A percentile compares a stretch with the other conserved stretches of the same genome.
Evolutionary conservation across 352 stramenopile species (phyloP).

Genomic region (Blastocystis sp.): DNA sequence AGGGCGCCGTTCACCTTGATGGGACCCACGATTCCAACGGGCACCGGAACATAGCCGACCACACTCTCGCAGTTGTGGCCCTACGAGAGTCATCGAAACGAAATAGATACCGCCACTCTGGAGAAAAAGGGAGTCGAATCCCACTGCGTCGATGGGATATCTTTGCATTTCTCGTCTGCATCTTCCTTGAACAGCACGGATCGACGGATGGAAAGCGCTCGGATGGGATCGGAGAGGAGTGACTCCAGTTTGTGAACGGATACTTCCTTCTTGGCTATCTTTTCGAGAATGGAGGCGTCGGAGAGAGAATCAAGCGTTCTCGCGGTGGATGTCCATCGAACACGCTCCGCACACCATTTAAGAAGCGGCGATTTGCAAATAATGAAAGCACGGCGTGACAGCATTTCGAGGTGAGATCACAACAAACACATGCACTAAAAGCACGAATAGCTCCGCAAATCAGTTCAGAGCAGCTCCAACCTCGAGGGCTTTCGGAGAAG

Average conservation of each 20-base stretch:
- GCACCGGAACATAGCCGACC: constrained; percentile 75
- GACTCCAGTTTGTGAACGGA: constrained; percentile 75
- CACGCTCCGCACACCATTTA: not conserved
- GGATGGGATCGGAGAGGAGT: constrained; percentile 67
- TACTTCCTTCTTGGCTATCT: constrained; percentile 58
- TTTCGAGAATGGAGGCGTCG: constrained; percentile 5
- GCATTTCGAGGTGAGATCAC: not conserved
- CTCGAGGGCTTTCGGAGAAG: no score
- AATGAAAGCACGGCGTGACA: not conserved
- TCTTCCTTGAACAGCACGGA: constrained; percentile 60
- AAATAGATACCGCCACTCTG: constrained; percentile 13
- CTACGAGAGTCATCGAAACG: constrained; percentile 58
- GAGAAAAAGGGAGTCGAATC: constrained; percentile 57
- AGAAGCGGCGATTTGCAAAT: not conserved
- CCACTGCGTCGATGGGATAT: constrained; percentile 43
- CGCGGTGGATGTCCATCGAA: not conserved
- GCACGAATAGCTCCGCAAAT: not conserved
- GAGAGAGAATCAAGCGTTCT: constrained; percentile 31
- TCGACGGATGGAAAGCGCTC: constrained; percentile 69
- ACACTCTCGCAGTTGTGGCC: constrained; percentile 81
- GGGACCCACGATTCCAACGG: constrained; percentile 74
- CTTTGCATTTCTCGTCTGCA: constrained; percentile 35
- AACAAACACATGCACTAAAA: not conserved
- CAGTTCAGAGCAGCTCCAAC: no score
- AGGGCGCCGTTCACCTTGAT: constrained; percentile 71